phyloP scores from a whole-genome alignment of 2,329 filamentous ascomycete species.

The Fusarium sp. region DNA sequence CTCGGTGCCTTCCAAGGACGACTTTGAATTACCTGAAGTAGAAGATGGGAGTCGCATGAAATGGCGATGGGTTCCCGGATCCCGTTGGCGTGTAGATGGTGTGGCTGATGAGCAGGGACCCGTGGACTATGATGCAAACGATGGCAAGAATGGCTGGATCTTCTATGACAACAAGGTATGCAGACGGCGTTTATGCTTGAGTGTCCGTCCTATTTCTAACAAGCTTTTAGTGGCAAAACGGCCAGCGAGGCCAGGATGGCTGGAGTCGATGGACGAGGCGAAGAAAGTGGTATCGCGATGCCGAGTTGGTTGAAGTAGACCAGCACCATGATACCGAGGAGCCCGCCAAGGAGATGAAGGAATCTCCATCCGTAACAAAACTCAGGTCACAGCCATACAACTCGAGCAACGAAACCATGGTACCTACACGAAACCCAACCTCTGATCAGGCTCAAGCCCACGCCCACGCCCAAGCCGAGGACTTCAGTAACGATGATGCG shows the following conservation, averaged over 20 bases:
- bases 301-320: constrained; percentile 85
- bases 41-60: constrained; percentile 67
- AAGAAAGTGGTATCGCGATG: constrained; percentile 95
- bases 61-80: constrained; percentile 84
- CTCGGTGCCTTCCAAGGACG: constrained; percentile 77
- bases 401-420: constrained; percentile 53
- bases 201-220: constrained; percentile 3
- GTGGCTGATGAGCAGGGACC: constrained; percentile 62
- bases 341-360: constrained; percentile 50
- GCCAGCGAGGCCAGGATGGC: constrained; percentile 83
- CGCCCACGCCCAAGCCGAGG: constrained; percentile 38
- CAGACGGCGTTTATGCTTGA: rapidly evolving
- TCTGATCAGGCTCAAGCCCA: constrained; percentile 37
- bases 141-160: constrained; percentile 85
- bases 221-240: constrained; percentile 78
- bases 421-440: constrained; percentile 40
- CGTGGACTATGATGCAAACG: constrained; percentile 65
- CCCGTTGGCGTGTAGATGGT: constrained; percentile 88
- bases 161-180: constrained; percentile 96
- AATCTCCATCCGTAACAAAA: constrained; percentile 38
- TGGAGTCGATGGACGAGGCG: constrained; percentile 95
- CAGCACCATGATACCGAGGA: constrained; percentile 50
- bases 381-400: constrained; percentile 49
- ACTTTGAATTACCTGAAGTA: constrained; percentile 70
- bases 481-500: constrained; percentile 41